Conservation (phyloP, 768 basidiomycete species). For the Guyanaporus albipodus region DNA sequence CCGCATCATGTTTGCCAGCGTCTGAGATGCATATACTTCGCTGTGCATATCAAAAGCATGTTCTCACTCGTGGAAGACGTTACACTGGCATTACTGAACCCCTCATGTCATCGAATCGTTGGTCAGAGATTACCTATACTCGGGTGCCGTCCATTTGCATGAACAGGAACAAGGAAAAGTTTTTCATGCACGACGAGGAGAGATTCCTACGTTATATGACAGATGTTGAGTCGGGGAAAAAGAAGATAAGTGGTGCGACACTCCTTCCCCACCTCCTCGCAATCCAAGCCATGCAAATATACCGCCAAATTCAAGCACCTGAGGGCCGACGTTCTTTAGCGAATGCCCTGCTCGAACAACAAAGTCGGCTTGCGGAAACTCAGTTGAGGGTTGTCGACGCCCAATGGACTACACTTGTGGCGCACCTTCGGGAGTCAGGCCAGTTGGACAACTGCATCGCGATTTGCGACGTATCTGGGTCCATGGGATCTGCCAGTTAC, state of each 20-base stretch:
- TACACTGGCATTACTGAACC: constrained; percentile 48
- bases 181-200: constrained; percentile 54
- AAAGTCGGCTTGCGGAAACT: constrained; percentile 31
- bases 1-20: constrained; percentile 30
- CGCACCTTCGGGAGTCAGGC: constrained; percentile 49
- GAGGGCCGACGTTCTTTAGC: no score
- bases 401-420: constrained; percentile 64
- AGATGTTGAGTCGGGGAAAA: constrained; percentile 52
- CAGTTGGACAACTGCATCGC: constrained; percentile 60
- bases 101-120: constrained; percentile 57
- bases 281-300: constrained; percentile 29
- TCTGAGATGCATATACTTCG: constrained; percentile 44
- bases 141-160: constrained; percentile 63
- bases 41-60: constrained; percentile 53
- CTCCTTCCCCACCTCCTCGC: constrained; percentile 63
- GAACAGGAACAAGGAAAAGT: constrained; percentile 50
- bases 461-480: constrained; percentile 71
- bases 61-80: constrained; percentile 55
- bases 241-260: constrained; percentile 60
- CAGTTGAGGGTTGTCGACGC: constrained; percentile 49
- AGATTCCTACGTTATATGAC: constrained; percentile 58
- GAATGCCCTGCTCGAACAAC: constrained; percentile 23
- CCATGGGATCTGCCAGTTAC: constrained; percentile 47
- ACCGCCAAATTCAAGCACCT: no score
- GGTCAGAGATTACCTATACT: constrained; percentile 53